Evolutionary conservation across 2,329 filamentous ascomycete genomes (phyloP).

Genomic region (Cladobotryum protrusum): DNA sequence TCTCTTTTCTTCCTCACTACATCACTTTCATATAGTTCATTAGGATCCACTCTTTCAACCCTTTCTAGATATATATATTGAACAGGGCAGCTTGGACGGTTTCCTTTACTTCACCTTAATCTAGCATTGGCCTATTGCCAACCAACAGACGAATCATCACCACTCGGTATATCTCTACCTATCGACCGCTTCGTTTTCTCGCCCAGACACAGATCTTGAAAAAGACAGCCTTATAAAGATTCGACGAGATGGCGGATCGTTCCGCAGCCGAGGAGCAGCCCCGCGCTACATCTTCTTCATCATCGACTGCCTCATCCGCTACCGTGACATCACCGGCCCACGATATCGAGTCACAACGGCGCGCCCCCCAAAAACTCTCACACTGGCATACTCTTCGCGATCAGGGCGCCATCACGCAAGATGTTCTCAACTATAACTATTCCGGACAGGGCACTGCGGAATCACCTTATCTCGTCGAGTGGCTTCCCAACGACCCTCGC

Average conservation of each 20-base stretch:
- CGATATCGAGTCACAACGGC: conserved; percentile 38
- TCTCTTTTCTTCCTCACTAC: no score
- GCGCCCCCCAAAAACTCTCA: conserved; percentile 25
- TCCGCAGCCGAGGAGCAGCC: not conserved
- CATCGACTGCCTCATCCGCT: conserved; percentile 18
- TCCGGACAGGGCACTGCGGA: conserved; percentile 57
- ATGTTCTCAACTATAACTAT: conserved; percentile 51
- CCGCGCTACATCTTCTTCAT: conserved; percentile 5
- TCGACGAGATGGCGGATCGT: conserved; percentile 4
- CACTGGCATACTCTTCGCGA: conserved; percentile 51
- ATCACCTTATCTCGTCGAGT: conserved; percentile 63
- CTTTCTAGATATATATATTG: no score
- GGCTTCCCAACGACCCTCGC: conserved; percentile 58
- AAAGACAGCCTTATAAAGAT: not conserved
- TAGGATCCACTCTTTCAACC: no score
- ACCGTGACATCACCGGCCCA: conserved; percentile 27
- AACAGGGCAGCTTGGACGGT: no score
- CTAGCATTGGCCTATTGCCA: no score
- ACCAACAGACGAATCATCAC: no score
- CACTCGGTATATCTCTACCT: no score
- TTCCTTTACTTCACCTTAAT: no score
- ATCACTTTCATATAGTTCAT: no score
- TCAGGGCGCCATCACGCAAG: conserved; percentile 51
- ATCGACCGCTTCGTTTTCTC: no score
- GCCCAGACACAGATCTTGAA: no score